These are phyloP conservation scores for Cichorium intybus DNA, from an alignment of 140 eudicot species.

Conservation along the genomic window DNA sequence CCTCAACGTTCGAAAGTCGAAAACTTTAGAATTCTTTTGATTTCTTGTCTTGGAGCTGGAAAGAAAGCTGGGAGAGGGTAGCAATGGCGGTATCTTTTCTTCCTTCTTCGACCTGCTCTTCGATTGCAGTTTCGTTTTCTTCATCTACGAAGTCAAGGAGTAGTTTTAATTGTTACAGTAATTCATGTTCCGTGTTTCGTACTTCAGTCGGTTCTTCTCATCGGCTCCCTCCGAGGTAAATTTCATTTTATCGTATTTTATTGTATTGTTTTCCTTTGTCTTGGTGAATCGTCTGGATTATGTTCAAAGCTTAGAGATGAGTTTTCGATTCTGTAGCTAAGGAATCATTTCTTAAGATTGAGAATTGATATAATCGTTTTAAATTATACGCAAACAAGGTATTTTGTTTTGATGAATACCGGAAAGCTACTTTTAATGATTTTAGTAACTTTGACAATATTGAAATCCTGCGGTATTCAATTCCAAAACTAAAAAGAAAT, in stretches of 20 bases:
- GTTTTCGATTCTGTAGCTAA: not conserved
- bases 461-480: not conserved
- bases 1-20: not conserved
- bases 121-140: constrained; percentile 14
- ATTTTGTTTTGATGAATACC: not conserved
- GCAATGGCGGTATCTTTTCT: constrained; percentile 35
- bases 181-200: not conserved
- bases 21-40: not conserved
- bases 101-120: constrained; percentile 20
- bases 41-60: not conserved
- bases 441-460: too few relatives aligned
- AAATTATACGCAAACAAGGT: not conserved
- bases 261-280: not conserved
- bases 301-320: not conserved
- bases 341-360: not conserved
- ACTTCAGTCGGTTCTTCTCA: not conserved
- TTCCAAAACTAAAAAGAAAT: not conserved
- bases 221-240: constrained; percentile 27
- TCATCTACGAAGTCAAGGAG: constrained; percentile 13
- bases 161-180: not conserved
- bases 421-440: not conserved
- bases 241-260: not conserved
- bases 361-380: not conserved
- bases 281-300: not conserved
- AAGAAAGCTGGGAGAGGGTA: constrained; percentile 2